Base-by-base conservation (phyloP, 768 basidiomycete genomes). In the Cyclocybe cylindracea region DNA sequence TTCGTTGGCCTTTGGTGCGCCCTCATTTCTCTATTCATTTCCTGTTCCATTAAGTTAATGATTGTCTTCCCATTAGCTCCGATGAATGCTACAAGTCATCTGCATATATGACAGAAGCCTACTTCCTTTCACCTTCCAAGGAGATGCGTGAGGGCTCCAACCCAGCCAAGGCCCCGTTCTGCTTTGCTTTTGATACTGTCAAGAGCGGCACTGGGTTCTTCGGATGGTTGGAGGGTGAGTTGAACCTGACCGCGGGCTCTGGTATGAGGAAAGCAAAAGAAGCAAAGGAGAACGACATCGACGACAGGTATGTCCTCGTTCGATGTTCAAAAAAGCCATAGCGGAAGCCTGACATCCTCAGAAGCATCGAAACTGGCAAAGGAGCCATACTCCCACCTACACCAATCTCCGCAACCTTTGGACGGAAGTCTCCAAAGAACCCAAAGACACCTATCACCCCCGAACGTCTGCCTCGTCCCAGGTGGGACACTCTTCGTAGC, bases 41-140 rank as follows among this genome's bases (percentile, higher is more conserved):
- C 11, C 32, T 19, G 43, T 40, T 44, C 7, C 24, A 37, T 29
- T 9, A 29, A 50, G 14, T 31, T 44, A 40, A 14, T 38, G 35
- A 18, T 39, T 44, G 18, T 35, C n/a, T 16, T 14, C 10, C 47
- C 24, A 10, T 38, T 53, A 91, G 89, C 56, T 78, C 86, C 5
- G 89, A 91, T 60, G 89, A 91, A 61, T 78, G 90, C 37, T 81
- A 84, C 71, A 91, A 91, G 67, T 78, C 87, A 1, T 82, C 87
- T 9, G 84, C 85, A 5, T 90, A 87, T 58, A 76, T 91, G 50
- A 86, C 89, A 0, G 89, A 91, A 61, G 78, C 84, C 10, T 83
- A 83, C 60, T 68, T 77, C 37, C 70, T 77, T 31, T 67, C 73
- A 2, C 60, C 65, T 3, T 70, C 69, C 2, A 56, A 61, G n/a